Conservation (phyloP, 495 filamentous ascomycete species). For the Immersiella caudata region DNA sequence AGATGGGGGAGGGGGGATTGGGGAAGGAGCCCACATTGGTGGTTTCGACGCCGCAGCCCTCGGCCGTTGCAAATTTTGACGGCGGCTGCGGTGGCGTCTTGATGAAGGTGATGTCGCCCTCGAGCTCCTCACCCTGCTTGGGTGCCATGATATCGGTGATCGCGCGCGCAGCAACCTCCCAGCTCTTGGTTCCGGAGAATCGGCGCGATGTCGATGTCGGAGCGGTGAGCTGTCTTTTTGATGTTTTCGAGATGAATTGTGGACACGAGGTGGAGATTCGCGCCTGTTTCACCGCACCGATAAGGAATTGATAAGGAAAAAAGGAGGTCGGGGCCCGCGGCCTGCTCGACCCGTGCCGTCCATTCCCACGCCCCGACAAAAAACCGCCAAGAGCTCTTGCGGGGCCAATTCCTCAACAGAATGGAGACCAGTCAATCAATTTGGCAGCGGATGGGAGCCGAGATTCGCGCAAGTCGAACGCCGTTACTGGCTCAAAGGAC, state of each 20-base stretch:
- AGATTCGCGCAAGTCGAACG: too few species aligned
- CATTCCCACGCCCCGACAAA: neutral
- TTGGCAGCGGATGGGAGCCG: too few species aligned
- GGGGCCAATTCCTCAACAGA: neutral
- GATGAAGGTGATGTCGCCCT: conserved; percentile 12
- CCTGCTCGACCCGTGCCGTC: neutral
- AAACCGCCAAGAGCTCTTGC: neutral
- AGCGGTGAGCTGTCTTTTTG: neutral
- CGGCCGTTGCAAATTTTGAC: conserved; percentile 1
- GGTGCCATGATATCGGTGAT: neutral
- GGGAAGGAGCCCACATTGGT: conserved; percentile 34
- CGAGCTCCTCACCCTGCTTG: conserved; percentile 5
- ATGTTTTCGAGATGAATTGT: neutral
- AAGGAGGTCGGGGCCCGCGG: neutral
- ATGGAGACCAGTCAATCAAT: neutral
- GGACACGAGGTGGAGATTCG: neutral
- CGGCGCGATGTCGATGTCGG: neutral
- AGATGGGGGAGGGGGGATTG: neutral
- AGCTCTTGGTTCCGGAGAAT: neutral
- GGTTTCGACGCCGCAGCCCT: neutral
- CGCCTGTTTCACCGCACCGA: neutral
- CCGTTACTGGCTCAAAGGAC: too few species aligned
- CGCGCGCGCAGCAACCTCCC: neutral
- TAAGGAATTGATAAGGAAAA: neutral
- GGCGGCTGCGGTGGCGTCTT: conserved; percentile 7